Evolutionary conservation across 805 yeast species (phyloP).

Genomic region (Lachancea waltii): DNA sequence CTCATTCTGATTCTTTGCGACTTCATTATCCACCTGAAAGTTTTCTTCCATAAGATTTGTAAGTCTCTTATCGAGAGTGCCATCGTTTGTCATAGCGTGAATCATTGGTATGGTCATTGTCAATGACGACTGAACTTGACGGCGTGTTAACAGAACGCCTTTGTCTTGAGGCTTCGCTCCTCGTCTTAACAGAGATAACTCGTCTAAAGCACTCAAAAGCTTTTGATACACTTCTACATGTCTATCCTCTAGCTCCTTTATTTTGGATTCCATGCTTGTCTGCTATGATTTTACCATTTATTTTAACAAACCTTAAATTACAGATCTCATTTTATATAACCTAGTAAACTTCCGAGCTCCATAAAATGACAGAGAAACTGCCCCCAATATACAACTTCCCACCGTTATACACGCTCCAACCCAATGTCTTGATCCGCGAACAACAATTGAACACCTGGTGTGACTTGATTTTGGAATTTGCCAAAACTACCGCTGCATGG

Average conservation of each 20-base stretch:
- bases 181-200: slow-evolving; percentile 22
- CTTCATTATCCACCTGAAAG: slow-evolving; percentile 14
- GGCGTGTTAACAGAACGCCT: slow-evolving; percentile 4
- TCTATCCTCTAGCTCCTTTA: slow-evolving; percentile 20
- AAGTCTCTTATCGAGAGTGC: slow-evolving; percentile 5
- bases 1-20: slow-evolving; percentile 9
- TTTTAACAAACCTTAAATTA: no score
- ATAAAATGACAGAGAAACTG: slow-evolving; percentile 13
- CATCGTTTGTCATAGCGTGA: slow-evolving; percentile 2
- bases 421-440: slow-evolving; percentile 68
- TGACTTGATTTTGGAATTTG: slow-evolving; percentile 52
- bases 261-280: slow-evolving; percentile 4
- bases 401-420: slow-evolving; percentile 87
- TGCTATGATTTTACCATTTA: neutral
- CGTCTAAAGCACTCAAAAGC: slow-evolving; percentile 31
- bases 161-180: slow-evolving; percentile 6
- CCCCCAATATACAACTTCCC: slow-evolving; percentile 67
- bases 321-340: neutral
- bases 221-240: slow-evolving; percentile 32
- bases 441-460: slow-evolving; percentile 81
- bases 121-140: slow-evolving; percentile 8
- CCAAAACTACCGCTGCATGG: slow-evolving; percentile 53
- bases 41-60: slow-evolving; percentile 15
- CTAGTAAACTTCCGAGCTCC: neutral
- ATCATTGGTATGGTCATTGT: slow-evolving; percentile 7